Base-by-base conservation (phyloP, 2,329 filamentous ascomycete genomes). In the Fusarium sacchari region DNA sequence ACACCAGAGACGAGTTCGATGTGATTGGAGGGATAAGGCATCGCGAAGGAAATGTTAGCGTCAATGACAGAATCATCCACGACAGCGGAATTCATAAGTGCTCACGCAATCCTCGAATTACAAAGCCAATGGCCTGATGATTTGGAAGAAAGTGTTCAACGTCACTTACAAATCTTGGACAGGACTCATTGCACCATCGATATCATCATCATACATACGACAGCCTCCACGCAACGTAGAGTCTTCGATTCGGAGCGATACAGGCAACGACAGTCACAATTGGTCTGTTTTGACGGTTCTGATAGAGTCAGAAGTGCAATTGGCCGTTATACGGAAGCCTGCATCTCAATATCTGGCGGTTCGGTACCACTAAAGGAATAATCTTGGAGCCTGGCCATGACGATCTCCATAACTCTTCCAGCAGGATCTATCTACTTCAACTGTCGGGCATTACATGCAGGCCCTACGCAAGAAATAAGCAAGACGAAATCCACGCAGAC, bases 1-100 rank as follows among this genome's bases (percentile, higher is more conserved):
- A 37, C 24, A 20, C 17, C 20, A 24, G 13, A 37, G 22, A 62
- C 26, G 22, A n/a, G 30, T 15, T n/a, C 20, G 18, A n/a, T 9
- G 4, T 39, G 17, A 60, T 62, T 62, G 60, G 60, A 62, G 53
- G 60, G 22, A 60, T 46, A 62, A 39, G 53, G 17, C 5, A 60
- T 39, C 32, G 18, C 10, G 8, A 37, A 30, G 3, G 12, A 13
- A 46, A 3, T 44, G 12, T 22, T 32, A n/a, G 59, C 34, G 49
- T 53, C 12, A 11, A 61, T 37, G 30, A n/a, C 18, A 32, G 32
- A 62, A 15, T 7, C 24, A 44, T 50, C 32, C 32, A 60, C 40
- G 40, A 46, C 40, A 62, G 22, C 60, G 11, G 26, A 46, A 60
- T 37, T 44, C 53, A 62, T 62, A 62, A 60, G 30, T 62, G 53